Evolutionary conservation across 2,329 filamentous ascomycete genomes (phyloP).

Genomic region (Botryotinia calthae): DNA sequence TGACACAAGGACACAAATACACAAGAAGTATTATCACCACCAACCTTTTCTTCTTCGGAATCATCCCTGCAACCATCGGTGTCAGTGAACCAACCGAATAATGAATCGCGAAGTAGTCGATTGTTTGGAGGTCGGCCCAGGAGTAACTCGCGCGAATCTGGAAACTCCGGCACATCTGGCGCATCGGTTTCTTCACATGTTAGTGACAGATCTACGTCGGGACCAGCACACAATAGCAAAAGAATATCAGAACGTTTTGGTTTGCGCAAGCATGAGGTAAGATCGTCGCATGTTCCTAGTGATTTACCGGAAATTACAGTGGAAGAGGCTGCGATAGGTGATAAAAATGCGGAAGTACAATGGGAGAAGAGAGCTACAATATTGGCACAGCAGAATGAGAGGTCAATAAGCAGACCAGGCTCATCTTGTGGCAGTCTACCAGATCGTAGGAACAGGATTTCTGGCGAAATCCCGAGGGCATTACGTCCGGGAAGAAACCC

Average conservation of each 20-base stretch:
- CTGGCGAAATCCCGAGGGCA: conserved; percentile 10
- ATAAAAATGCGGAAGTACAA: conserved; percentile 58
- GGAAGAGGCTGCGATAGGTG: conserved; percentile 42
- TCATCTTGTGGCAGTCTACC: conserved; percentile 35
- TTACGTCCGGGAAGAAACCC: conserved; percentile 22
- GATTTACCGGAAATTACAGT: conserved; percentile 72
- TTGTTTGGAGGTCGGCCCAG: conserved; percentile 42
- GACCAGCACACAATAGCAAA: conserved; percentile 31
- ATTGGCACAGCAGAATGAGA: conserved; percentile 64
- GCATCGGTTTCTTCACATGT: conserved; percentile 25
- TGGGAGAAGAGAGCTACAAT: conserved; percentile 97
- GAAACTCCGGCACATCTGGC: conserved; percentile 36
- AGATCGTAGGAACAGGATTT: conserved; percentile 24
- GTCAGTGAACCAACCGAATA: conserved; percentile 17
- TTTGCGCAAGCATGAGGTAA: conserved; percentile 56
- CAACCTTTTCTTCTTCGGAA: conserved; percentile 47
- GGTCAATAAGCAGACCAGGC: conserved; percentile 43
- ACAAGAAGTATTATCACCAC: conserved; percentile 75
- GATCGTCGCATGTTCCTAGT: conserved; percentile 71
- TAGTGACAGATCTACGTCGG: conserved; percentile 18
- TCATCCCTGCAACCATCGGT: conserved; percentile 26
- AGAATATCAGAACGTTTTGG: conserved; percentile 69
- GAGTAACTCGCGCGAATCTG: conserved; percentile 47
- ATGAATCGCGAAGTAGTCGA: conserved; percentile 37
- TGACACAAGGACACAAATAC: conserved; percentile 62